phyloP scores from a whole-genome alignment of 441 rosid species.

The Erodium texanum region DNA sequence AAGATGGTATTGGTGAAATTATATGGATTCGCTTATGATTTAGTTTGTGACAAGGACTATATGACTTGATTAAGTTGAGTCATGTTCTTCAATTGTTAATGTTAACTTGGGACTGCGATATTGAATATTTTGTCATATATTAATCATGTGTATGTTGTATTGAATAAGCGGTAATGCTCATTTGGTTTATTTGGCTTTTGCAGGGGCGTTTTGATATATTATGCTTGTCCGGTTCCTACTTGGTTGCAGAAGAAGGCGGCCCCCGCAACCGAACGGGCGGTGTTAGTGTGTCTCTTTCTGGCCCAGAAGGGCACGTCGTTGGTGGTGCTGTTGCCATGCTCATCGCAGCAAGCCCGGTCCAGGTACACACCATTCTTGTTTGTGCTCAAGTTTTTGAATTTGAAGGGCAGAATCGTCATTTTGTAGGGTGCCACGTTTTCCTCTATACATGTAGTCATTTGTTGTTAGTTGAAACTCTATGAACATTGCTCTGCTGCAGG shows the following conservation, averaged over 20 bases:
- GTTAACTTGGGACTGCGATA: no score
- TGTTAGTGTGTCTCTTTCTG: slow-evolving; percentile 77
- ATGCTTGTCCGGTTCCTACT: slow-evolving; percentile 88
- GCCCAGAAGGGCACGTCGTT: slow-evolving; percentile 81
- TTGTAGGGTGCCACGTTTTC: no score
- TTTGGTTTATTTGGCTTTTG: slow-evolving; percentile 25
- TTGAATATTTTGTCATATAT: no score
- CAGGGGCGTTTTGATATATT: slow-evolving; percentile 92
- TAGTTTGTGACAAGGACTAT: neutral
- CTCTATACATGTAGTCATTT: no score
- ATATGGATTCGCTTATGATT: no score
- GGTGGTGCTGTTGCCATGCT: slow-evolving; percentile 88
- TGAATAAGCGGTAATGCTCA: slow-evolving; percentile 17
- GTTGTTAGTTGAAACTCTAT: neutral
- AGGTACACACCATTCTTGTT: slow-evolving; percentile 34
- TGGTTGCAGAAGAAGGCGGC: slow-evolving; percentile 80
- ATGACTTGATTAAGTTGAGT: no score
- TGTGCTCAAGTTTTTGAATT: no score
- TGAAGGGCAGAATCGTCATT: no score
- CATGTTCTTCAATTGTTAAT: no score
- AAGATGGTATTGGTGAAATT: no score
- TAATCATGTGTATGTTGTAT: no score
- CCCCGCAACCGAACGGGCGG: slow-evolving; percentile 79
- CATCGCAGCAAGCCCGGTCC: slow-evolving; percentile 70
- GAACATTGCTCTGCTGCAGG: slow-evolving; percentile 37